phyloP scores from a whole-genome alignment of 2,329 filamentous ascomycete species.

The Hortaea werneckii region DNA sequence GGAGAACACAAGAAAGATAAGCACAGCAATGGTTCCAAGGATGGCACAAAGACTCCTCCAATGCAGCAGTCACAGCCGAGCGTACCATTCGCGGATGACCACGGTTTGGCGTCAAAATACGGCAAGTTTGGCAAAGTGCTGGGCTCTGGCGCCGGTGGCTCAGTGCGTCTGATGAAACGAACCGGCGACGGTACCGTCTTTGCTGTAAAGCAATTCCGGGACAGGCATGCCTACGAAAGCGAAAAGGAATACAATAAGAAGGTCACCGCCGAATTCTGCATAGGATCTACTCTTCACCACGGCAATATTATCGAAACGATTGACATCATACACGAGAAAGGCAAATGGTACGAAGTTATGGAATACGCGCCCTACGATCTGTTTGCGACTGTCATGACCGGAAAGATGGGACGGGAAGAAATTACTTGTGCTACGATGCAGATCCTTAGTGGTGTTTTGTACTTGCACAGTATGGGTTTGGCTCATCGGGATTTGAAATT shows the following conservation, averaged over 20 bases:
- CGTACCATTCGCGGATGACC: constrained; percentile 88
- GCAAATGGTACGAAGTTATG: constrained; percentile 97
- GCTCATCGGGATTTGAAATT: constrained; percentile 92
- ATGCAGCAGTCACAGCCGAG: constrained; percentile 25
- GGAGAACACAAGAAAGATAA: constrained; percentile 50
- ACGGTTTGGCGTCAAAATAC: constrained; percentile 82
- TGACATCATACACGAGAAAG: constrained; percentile 90
- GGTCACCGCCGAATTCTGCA: constrained; percentile 94
- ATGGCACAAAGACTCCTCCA: constrained; percentile 18
- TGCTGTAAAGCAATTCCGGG: constrained; percentile 92
- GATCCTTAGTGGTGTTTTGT: constrained; percentile 87
- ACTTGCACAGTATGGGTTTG: constrained; percentile 87
- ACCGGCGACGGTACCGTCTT: constrained; percentile 89
- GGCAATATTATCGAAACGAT: constrained; percentile 98
- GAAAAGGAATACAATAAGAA: constrained; percentile 97
- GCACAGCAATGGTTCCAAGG: constrained; percentile 31
- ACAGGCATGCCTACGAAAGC: constrained; percentile 83
- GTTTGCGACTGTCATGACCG: constrained; percentile 98
- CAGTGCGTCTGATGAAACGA: constrained; percentile 86
- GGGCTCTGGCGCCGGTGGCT: constrained; percentile 87
- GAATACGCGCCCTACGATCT: constrained; percentile 94
- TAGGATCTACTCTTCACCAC: constrained; percentile 91
- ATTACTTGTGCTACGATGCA: constrained; percentile 86
- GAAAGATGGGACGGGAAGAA: constrained; percentile 88
- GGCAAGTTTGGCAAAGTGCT: constrained; percentile 92